Conservation (phyloP, 805 yeast genomes). For the Ogataea methylovora region DNA sequence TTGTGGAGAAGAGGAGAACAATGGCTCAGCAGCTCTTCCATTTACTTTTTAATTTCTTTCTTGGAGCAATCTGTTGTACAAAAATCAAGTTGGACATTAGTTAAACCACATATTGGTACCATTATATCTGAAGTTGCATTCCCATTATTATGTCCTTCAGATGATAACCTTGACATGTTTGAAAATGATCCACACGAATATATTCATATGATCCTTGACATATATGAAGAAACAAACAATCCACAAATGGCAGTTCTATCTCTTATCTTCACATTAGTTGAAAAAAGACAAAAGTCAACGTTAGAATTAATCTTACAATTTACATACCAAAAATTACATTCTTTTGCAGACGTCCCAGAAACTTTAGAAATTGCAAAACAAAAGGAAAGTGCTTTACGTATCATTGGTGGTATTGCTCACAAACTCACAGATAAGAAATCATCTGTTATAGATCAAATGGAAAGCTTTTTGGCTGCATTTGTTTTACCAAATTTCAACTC, state of each 20-base stretch:
- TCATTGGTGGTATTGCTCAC: slow-evolving; percentile 66
- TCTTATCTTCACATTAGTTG: slow-evolving; percentile 63
- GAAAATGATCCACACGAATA: slow-evolving; percentile 90
- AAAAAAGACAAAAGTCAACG: slow-evolving; percentile 54
- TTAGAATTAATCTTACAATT: slow-evolving; percentile 56
- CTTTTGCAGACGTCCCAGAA: slow-evolving; percentile 28
- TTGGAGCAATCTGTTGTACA: slow-evolving; percentile 52
- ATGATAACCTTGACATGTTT: slow-evolving; percentile 65
- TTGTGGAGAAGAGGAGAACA: slow-evolving; percentile 58
- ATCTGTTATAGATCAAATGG: slow-evolving; percentile 58
- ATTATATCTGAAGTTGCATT: slow-evolving; percentile 67
- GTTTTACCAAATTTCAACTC: slow-evolving; percentile 70
- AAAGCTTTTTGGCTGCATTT: slow-evolving; percentile 50
- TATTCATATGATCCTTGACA: slow-evolving; percentile 67
- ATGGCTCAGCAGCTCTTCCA: slow-evolving; percentile 64
- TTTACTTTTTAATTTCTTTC: slow-evolving; percentile 61
- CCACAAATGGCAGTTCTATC: slow-evolving; percentile 79
- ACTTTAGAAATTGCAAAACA: slow-evolving; percentile 49
- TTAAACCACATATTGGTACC: slow-evolving; percentile 62
- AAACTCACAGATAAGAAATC: slow-evolving; percentile 47
- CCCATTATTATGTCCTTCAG: slow-evolving; percentile 72
- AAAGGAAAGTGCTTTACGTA: slow-evolving; percentile 73
- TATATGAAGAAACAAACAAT: slow-evolving; percentile 50
- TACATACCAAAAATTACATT: slow-evolving; percentile 42
- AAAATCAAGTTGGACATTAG: slow-evolving; percentile 56